These are phyloP conservation scores for Coleophoma cylindrospora DNA, from an alignment of 2,329 filamentous ascomycete genomes.

Conservation along the genomic window DNA sequence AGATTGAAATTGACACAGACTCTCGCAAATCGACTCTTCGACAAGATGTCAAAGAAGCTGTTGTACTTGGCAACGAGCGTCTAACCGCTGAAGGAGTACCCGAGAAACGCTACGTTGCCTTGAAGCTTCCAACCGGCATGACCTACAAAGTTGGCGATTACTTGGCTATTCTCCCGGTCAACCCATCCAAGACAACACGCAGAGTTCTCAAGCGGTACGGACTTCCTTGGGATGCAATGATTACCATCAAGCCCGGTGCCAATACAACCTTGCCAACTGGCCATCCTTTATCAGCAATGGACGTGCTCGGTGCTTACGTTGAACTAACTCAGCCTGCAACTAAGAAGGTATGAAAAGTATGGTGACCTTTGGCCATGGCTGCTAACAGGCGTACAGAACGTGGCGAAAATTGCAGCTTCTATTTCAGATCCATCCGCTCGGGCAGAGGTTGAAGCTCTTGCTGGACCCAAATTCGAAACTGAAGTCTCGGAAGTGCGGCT, in stretches of 20 bases:
- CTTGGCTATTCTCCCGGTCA: conserved; percentile 67
- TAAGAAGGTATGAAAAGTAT: conserved; percentile 46
- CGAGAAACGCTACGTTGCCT: conserved; percentile 60
- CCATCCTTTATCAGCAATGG: conserved; percentile 52
- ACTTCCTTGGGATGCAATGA: conserved; percentile 62
- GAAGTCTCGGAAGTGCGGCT: conserved; percentile 51
- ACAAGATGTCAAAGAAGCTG: conserved; percentile 58
- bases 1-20: conserved; percentile 17
- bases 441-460: conserved; percentile 39
- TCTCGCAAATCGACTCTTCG: conserved; percentile 34
- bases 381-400: background rate
- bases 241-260: conserved; percentile 52
- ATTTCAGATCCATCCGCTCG: conserved; percentile 10
- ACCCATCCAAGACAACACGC: conserved; percentile 55
- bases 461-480: conserved; percentile 39
- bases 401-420: conserved; percentile 4
- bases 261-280: conserved; percentile 50
- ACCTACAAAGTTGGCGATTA: conserved; percentile 73
- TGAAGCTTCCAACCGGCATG: conserved; percentile 61
- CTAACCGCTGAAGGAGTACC: conserved; percentile 46
- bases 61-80: conserved; percentile 47
- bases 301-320: conserved; percentile 65
- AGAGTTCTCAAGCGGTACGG: conserved; percentile 55
- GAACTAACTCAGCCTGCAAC: conserved; percentile 70
- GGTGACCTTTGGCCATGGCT: background rate